Percentiles rank a stretch among this genome's conserved stretches.
These are phyloP conservation scores for Megacollybia marginata DNA, from an alignment of 768 basidiomycete species.

Conservation along the genomic window DNA sequence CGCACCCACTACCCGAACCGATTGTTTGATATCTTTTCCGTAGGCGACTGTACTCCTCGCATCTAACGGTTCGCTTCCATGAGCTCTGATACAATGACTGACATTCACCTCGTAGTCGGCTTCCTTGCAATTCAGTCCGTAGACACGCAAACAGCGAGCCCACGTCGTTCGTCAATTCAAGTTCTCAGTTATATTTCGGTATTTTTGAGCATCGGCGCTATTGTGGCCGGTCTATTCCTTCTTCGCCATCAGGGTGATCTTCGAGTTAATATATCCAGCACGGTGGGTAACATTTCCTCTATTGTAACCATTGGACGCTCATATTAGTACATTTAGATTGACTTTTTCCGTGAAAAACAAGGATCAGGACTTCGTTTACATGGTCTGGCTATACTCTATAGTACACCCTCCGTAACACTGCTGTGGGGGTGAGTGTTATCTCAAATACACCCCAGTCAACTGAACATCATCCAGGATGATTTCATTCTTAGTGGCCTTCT, in stretches of 20 bases:
- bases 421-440: constrained; percentile 36
- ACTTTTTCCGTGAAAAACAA: constrained; percentile 14
- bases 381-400: constrained; percentile 34
- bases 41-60: constrained; percentile 52
- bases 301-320: too few species aligned
- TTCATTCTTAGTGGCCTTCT: constrained; percentile 30
- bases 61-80: constrained; percentile 28
- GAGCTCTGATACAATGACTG: too few species aligned
- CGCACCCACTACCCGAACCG: background rate
- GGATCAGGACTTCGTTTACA: constrained; percentile 26
- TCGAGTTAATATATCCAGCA: constrained; percentile 26
- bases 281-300: constrained; percentile 22
- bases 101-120: constrained; percentile 17
- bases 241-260: constrained; percentile 31
- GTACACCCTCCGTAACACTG: constrained; percentile 36
- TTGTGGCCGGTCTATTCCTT: constrained; percentile 38
- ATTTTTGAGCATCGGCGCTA: constrained; percentile 38
- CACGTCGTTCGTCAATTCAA: constrained; percentile 32
- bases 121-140: constrained; percentile 48
- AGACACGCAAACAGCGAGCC: constrained; percentile 14
- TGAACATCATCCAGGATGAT: constrained; percentile 22
- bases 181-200: constrained; percentile 45
- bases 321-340: background rate
- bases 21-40: background rate
- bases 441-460: background rate